Evolutionary conservation across 306 rosid species (phyloP), one percentile per base, ranked within the genome.

Genomic region (Ceratonia siliqua): DNA sequence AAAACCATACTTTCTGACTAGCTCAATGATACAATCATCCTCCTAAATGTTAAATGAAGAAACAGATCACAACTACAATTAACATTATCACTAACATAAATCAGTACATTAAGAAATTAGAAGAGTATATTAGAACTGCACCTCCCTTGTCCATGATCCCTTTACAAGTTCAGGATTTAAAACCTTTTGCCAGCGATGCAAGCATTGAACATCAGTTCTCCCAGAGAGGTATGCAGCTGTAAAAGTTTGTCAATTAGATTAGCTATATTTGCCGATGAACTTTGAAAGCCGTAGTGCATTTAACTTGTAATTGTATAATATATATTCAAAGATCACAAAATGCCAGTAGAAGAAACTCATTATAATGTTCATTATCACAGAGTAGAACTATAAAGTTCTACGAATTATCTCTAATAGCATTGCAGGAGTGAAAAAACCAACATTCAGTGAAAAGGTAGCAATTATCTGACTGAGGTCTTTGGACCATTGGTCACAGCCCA

Each of bases 111-210:
- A 5, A 5, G 56, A 18, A 39, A 67, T 14, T 39, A 49, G 6
- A 78, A 33, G n/a, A 45, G 28, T 57, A 25, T 25, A 56, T 6
- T 45, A 80, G 59, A 62, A 69, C 17, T 4, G 6, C 38, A 88
- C 96, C 93, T 88, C 86, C 71, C 82, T 80, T 77, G 88, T 82
- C 93, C 89, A 90, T 7, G 79, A 76, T 41, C 91, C 90, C 83
- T 86, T 90, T 58, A 86, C 76, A 54, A 88, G 77, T 33, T 82
- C 86, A 63, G 88, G 88, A 79, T 88, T 67, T 15, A 87, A 32
- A 86, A 86, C 93, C 72, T 86, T 90, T 68, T 75, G 81, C 88
- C 88, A 90, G 41, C 78, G 92, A 67, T 88, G 92, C 15, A 79
- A 64, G 79, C 92, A 90, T 78, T 90, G 91, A 38, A 27, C 62